Evolutionary conservation across 345 rosid genomes (phyloP).

Genomic region (Syzygium aromaticum): DNA sequence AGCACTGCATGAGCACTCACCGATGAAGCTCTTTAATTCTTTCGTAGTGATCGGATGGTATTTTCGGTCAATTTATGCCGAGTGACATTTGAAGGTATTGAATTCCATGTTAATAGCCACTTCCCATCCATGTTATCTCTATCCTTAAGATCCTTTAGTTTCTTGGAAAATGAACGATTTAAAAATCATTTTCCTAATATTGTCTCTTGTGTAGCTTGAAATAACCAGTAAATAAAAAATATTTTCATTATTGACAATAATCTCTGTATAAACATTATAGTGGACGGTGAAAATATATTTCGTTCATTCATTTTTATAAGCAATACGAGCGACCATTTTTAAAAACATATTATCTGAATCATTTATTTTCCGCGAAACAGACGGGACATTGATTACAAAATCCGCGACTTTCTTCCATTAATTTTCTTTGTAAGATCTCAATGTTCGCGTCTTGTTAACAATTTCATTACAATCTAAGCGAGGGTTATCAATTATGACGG

Average conservation of each 20-base stretch:
- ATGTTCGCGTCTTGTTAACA: too few relatives aligned
- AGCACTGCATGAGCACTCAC: too few relatives aligned
- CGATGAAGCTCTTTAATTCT: too few relatives aligned
- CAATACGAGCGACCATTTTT: rapidly evolving
- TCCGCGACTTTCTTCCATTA: background rate
- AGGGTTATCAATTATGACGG: background rate
- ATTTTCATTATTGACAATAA: background rate
- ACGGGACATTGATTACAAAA: rapidly evolving
- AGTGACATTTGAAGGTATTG: background rate
- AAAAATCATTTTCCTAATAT: background rate
- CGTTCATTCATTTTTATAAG: rapidly evolving
- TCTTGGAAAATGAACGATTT: rapidly evolving
- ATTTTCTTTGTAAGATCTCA: background rate
- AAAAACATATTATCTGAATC: rapidly evolving
- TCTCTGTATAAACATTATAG: rapidly evolving
- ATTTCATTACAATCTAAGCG: background rate
- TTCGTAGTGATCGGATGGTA: background rate
- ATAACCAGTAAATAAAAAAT: background rate
- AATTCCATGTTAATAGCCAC: background rate
- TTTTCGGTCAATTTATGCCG: background rate
- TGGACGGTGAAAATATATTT: rapidly evolving
- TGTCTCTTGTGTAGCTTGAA: rapidly evolving
- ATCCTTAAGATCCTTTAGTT: background rate
- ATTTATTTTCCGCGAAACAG: background rate
- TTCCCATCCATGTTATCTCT: background rate